These are phyloP conservation scores for Penicillium capsulatum DNA, from an alignment of 2,329 filamentous ascomycete genomes.

Conservation along the genomic window DNA sequence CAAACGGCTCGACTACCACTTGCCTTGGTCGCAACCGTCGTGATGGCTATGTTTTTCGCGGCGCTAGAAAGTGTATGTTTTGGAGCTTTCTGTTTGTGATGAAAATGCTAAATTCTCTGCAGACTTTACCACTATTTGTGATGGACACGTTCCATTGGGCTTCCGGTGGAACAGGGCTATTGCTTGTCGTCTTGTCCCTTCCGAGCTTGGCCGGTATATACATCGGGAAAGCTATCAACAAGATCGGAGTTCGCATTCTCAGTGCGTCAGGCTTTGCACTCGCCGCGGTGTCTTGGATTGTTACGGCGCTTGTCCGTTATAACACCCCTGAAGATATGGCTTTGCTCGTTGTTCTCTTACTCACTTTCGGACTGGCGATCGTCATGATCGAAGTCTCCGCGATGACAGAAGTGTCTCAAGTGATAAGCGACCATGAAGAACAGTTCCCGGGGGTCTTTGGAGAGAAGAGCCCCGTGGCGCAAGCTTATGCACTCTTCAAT, in stretches of 20 bases:
- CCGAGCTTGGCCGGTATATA: slow-evolving; percentile 14
- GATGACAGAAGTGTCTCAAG: slow-evolving; percentile 64
- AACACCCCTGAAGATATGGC: slow-evolving; percentile 59
- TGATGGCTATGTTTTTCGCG: slow-evolving; percentile 51
- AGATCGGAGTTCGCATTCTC: slow-evolving; percentile 59
- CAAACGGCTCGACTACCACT: slow-evolving; percentile 42
- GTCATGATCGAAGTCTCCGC: slow-evolving; percentile 58
- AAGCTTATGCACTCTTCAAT: slow-evolving; percentile 60
- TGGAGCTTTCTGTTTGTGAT: not conserved
- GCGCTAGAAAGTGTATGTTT: slow-evolving; percentile 47
- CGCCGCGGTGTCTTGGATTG: slow-evolving; percentile 56
- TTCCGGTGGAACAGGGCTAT: slow-evolving; percentile 53
- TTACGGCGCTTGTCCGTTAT: slow-evolving; percentile 58
- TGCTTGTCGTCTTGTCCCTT: slow-evolving; percentile 48
- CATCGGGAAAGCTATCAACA: slow-evolving; percentile 29
- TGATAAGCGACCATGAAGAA: slow-evolving; percentile 53
- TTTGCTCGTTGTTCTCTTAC: slow-evolving; percentile 59
- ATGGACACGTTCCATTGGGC: slow-evolving; percentile 54
- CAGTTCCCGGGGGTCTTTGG: slow-evolving; percentile 64
- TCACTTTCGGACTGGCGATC: slow-evolving; percentile 55
- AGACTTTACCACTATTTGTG: slow-evolving; percentile 55
- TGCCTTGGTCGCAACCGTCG: slow-evolving; percentile 44
- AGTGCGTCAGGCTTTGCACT: slow-evolving; percentile 52
- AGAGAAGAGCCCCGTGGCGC: slow-evolving; percentile 52
- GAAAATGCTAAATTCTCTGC: not conserved